Evolutionary conservation across 2,329 filamentous ascomycete genomes (phyloP), one percentile per base, ranked within the genome.

Genomic region (Penicillium expansum): DNA sequence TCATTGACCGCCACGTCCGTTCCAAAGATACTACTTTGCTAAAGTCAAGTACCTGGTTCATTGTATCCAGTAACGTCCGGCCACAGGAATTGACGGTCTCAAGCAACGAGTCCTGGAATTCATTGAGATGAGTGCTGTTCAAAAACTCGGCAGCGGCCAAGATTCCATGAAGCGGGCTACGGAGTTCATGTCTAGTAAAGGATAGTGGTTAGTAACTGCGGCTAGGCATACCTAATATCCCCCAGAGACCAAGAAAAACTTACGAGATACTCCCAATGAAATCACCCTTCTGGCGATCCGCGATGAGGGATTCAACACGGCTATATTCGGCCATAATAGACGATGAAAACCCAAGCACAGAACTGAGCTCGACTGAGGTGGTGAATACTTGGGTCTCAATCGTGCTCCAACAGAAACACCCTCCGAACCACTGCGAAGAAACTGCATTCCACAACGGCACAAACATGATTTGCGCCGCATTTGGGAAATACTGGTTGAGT

Each of bases 381-480:
- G 66, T 71, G 56, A 77, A 73, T 35, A 75, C 69, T 14, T 69
- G 67, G 7, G 71, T 74, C 45, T 74, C 71, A 0, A 63, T 42
- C n/a, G 65, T 68, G 27, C 67, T 78, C 74, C 75, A 79, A 37
- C 75, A 80, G 52, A 75, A 79, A 63, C 72, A 77, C 50, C 71
- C 80, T 18, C 71, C 74, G 59, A 79, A 72, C 78, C 79, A 77
- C 61, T 81, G 69, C 42, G 77, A 74, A 20, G 72, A 75, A 13
- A 75, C 76, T 16, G 77, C 74, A 62, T 83, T 81, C 77, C 79
- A 83, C 0, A 83, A 62, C 0, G 81, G 80, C 6, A 82, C 68
- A 55, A 83, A 82, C 4, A 82, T 73, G 5, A 83, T 69, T 48
- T 79, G 79, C 1, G 74, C 70, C 1, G 78, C 77, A 22, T 71